Conservation (phyloP, 306 rosid genomes). For the Boehmeria nivea region DNA sequence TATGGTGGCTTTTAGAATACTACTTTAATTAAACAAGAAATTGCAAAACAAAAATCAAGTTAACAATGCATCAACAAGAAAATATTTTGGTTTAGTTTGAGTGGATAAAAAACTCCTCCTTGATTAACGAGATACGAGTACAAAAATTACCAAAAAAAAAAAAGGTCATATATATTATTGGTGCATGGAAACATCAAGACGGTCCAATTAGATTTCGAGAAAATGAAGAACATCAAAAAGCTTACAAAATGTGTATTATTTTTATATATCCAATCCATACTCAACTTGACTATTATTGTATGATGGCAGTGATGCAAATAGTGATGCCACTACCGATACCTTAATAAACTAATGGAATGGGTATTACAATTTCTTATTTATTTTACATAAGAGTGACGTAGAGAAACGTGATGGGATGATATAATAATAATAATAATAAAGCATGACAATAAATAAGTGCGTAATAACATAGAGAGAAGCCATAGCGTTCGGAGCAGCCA, state of each 20-base stretch:
- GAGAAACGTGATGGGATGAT: not conserved
- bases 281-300: too few relatives aligned
- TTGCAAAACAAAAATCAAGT: too few relatives aligned
- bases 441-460: not conserved
- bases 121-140: not conserved
- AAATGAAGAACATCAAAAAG: not conserved
- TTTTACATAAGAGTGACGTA: too few relatives aligned
- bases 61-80: too few relatives aligned
- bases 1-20: too few relatives aligned
- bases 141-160: not conserved
- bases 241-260: not conserved
- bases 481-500: conserved; percentile 6
- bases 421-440: not conserved
- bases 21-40: too few relatives aligned
- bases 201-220: not conserved
- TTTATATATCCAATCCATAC: not conserved
- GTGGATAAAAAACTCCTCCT: too few relatives aligned
- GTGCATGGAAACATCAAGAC: not conserved
- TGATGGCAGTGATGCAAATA: not conserved
- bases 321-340: too few relatives aligned
- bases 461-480: not conserved
- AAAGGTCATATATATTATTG: not conserved
- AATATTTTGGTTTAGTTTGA: too few relatives aligned
- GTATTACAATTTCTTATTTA: too few relatives aligned
- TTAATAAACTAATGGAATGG: too few relatives aligned